Conservation (phyloP, 1,284 basidiomycete genomes). For the Malassezia vespertilionis region DNA sequence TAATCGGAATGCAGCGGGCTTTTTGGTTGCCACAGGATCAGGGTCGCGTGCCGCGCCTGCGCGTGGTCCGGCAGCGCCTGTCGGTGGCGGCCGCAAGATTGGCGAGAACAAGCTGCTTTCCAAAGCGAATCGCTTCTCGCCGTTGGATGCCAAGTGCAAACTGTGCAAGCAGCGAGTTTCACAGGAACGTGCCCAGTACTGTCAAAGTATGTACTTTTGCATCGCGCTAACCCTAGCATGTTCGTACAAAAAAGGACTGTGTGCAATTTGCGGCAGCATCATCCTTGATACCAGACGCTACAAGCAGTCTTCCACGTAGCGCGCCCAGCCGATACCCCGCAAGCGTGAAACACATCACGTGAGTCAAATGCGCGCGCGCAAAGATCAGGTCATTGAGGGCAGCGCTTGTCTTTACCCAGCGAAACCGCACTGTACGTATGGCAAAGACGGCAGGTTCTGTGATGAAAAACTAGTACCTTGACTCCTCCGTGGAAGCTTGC, state of each 20-base stretch:
- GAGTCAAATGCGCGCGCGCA: not conserved
- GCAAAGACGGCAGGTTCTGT: not conserved
- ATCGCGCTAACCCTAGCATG: slow-evolving; percentile 15
- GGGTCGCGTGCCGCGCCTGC: not conserved
- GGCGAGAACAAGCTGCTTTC: slow-evolving; percentile 26
- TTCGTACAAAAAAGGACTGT: slow-evolving; percentile 28
- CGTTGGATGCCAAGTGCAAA: slow-evolving; percentile 24
- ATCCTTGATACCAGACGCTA: slow-evolving; percentile 23
- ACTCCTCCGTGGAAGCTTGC: slow-evolving; percentile 10
- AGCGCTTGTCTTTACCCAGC: not conserved
- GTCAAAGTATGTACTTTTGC: slow-evolving; percentile 21
- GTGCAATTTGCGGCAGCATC: slow-evolving; percentile 29
- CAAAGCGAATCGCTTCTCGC: slow-evolving; percentile 19
- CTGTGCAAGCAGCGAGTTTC: slow-evolving; percentile 23
- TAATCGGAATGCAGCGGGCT: slow-evolving; percentile 17
- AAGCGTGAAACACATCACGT: not conserved
- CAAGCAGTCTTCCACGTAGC: slow-evolving; percentile 19
- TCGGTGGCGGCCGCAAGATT: slow-evolving; percentile 11
- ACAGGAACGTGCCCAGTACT: slow-evolving; percentile 24
- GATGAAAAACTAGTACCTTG: slow-evolving; percentile 14
- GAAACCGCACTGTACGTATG: not conserved
- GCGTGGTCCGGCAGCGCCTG: slow-evolving; percentile 4
- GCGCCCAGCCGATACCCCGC: not conserved
- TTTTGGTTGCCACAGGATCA: slow-evolving; percentile 12
- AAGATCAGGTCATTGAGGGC: slow-evolving; percentile 5